Evolutionary conservation across 208 protist genomes (phyloP).

Genomic region (Trypanosomatidae sp.): DNA sequence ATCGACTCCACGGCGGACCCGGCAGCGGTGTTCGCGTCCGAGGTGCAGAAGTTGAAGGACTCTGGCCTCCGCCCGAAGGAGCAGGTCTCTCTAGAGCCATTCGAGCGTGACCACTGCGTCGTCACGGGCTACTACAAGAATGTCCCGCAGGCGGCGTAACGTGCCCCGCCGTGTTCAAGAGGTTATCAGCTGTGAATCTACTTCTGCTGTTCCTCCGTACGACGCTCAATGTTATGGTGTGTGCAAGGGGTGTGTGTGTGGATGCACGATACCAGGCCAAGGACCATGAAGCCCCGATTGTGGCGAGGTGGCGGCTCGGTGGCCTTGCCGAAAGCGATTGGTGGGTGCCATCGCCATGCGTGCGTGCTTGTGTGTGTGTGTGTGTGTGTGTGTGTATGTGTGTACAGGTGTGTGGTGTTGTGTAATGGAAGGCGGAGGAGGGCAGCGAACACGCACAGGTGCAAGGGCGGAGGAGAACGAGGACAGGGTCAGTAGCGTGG

Average conservation of each 20-base stretch:
- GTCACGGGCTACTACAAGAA: conserved; percentile 90
- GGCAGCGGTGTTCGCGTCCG: conserved; percentile 97
- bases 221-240: background rate
- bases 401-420: background rate
- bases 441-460: background rate
- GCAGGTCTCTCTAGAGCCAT: conserved; percentile 99
- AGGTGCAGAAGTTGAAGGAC: conserved; percentile 96
- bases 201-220: background rate
- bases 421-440: background rate
- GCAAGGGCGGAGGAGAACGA: background rate
- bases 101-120: conserved; percentile 99
- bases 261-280: background rate
- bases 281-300: background rate
- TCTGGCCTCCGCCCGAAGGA: conserved; percentile 97
- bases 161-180: background rate
- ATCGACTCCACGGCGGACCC: conserved; percentile 99
- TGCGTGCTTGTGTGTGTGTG: background rate
- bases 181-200: background rate
- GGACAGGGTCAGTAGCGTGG: background rate
- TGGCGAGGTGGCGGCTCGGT: background rate
- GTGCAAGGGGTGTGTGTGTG: background rate
- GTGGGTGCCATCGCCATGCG: background rate
- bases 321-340: background rate
- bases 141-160: conserved; percentile 49
- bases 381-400: background rate